These are phyloP conservation scores for Arachnomyces sp. DNA, from an alignment of 2,329 filamentous ascomycete genomes.

Conservation along the genomic window DNA sequence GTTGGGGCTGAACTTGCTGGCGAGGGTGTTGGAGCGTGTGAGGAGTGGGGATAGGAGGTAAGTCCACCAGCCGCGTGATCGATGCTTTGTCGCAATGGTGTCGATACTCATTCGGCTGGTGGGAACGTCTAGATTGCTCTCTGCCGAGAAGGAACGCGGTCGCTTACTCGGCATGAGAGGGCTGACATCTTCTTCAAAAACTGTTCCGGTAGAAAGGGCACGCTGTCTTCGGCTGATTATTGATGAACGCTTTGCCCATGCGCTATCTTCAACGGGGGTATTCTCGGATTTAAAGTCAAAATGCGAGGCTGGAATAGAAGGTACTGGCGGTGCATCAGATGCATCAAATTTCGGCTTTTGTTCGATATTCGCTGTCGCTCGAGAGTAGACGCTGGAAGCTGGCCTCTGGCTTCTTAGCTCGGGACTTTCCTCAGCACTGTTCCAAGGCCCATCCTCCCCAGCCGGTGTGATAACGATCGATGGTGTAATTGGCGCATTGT, in stretches of 20 bases:
- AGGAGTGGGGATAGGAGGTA: slow-evolving; percentile 38
- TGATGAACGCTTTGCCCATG: slow-evolving; percentile 12
- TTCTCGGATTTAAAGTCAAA: slow-evolving; percentile 5
- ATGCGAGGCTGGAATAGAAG: slow-evolving; percentile 30
- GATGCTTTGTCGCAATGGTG: slow-evolving; percentile 28
- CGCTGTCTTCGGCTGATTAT: slow-evolving; percentile 19
- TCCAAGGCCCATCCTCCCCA: slow-evolving; percentile 31
- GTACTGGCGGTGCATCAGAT: slow-evolving; percentile 31
- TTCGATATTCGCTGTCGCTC: slow-evolving; percentile 26
- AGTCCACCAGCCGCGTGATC: slow-evolving; percentile 45
- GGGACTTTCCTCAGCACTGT: slow-evolving; percentile 14
- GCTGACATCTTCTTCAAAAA: slow-evolving; percentile 29
- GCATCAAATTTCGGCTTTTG: slow-evolving; percentile 9
- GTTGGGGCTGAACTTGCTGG: slow-evolving; percentile 21
- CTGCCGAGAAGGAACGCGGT: slow-evolving; percentile 20
- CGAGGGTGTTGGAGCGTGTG: slow-evolving; percentile 27
- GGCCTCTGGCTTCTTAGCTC: slow-evolving; percentile 23
- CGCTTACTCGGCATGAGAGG: slow-evolving; percentile 9
- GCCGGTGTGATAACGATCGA: slow-evolving; percentile 41
- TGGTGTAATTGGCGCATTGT: slow-evolving; percentile 34
- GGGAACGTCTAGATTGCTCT: slow-evolving; percentile 23
- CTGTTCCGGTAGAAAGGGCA: slow-evolving; percentile 27
- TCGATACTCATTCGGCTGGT: slow-evolving; percentile 25
- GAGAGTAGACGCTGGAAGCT: slow-evolving; percentile 38
- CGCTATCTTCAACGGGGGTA: slow-evolving; percentile 10